Base-by-base conservation (phyloP, 129 eudicot genomes). In the Flaveria robusta region DNA sequence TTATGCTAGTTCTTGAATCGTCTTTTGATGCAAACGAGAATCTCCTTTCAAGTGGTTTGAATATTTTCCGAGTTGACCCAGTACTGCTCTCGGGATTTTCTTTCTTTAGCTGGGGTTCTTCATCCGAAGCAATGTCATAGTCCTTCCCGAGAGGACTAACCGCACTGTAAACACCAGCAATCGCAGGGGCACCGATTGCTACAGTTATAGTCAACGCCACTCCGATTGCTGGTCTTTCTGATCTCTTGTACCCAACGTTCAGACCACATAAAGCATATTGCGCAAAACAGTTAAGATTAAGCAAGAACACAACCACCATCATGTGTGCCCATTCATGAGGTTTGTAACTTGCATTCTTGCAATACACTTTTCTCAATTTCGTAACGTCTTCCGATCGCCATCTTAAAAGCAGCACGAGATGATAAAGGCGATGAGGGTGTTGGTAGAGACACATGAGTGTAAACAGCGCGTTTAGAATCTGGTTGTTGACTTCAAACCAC, bases 401-500 rank as follows among this genome's bases (percentile, higher is more conserved):
- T 86, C 77, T 68, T n/a, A 74, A n/a, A 43, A 85, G 83, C 9
- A 88, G 83, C 5, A 83, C 77, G 6, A 88, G 82, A 74, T 88
- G 90, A 66, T 88, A 78, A 76, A 85, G 54, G 12, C 93, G 90
- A 14, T 68, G 82, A 2, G 93, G 93, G 60, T 88, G 93, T 49
- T 88, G 90, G 69, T 85, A 88, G 23, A 88, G 62, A 50, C 90
- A 83, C 88, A 88, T 85, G 23, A 88, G 93, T 10, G 93, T 88
- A 67, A 88, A 88, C 8, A 88, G 75, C 41, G 88, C 90, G 22
- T 85, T 88, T 24, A 88, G 70, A 55, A 88, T 85, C 66, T 88
- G 93, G 76, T 88, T 88, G 76, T 85, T 85, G 56, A 85, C 85
- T 81, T 88, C 93, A 62, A 83, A 85, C 93, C 93, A 88, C 5